A percentile compares a stretch with the other conserved stretches of the same genome.
These are phyloP conservation scores for Stereocaulon alpinum DNA, from an alignment of 495 filamentous ascomycete species.

Conservation along the genomic window DNA sequence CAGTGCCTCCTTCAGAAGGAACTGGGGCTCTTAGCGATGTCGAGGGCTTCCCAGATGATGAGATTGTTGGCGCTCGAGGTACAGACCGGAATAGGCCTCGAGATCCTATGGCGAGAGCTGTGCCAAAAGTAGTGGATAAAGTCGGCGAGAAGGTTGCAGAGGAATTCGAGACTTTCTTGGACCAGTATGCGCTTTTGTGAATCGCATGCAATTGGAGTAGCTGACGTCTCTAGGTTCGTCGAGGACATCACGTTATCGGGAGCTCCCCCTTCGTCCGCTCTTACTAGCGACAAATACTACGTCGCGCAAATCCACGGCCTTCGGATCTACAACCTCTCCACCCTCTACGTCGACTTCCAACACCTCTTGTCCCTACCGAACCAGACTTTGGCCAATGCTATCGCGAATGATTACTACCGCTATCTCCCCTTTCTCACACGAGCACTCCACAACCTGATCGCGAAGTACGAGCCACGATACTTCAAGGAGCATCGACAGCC, in stretches of 20 bases:
- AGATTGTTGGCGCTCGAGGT: slow-evolving; percentile 43
- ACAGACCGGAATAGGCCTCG: slow-evolving; percentile 48
- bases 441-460: slow-evolving; percentile 83
- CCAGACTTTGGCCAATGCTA: slow-evolving; percentile 68
- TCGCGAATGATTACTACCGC: slow-evolving; percentile 85
- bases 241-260: slow-evolving; percentile 67
- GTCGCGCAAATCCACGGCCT: slow-evolving; percentile 91
- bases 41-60: slow-evolving; percentile 49
- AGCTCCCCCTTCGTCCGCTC: slow-evolving; percentile 61
- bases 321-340: slow-evolving; percentile 76
- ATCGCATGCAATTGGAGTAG: neutral
- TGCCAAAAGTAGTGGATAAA: slow-evolving; percentile 78
- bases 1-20: slow-evolving; percentile 38
- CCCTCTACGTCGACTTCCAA: slow-evolving; percentile 91
- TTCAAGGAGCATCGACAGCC: slow-evolving; percentile 82
- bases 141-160: slow-evolving; percentile 78
- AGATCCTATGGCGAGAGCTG: slow-evolving; percentile 50
- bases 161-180: slow-evolving; percentile 79
- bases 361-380: slow-evolving; percentile 64
- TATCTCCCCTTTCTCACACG: slow-evolving; percentile 87
- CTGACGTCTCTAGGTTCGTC: slow-evolving; percentile 44
- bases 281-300: slow-evolving; percentile 86
- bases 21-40: slow-evolving; percentile 46
- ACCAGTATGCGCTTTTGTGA: slow-evolving; percentile 44
- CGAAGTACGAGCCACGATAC: slow-evolving; percentile 88